These are phyloP conservation scores for Quercus lobata DNA, from an alignment of 331 rosid genomes.

Conservation along the genomic window DNA sequence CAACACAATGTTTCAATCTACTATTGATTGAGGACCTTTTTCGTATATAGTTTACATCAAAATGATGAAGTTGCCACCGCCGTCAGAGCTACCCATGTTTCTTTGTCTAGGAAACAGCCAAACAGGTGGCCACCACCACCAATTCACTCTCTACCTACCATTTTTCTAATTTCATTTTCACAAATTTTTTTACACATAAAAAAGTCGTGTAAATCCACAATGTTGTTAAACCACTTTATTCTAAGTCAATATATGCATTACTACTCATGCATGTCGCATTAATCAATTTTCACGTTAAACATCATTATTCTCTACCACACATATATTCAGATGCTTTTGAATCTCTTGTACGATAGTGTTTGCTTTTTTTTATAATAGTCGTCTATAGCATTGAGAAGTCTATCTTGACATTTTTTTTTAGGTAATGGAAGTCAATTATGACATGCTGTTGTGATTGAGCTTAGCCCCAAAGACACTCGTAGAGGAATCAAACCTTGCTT, in stretches of 20 bases:
- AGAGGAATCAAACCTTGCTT: too few relatives aligned
- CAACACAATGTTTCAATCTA: slow-evolving; percentile 29
- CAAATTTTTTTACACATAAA: slow-evolving; percentile 11
- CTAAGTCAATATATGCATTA: not conserved
- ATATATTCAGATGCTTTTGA: not conserved
- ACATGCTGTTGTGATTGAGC: too few relatives aligned
- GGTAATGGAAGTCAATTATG: too few relatives aligned
- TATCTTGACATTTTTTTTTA: not conserved
- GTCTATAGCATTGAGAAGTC: not conserved
- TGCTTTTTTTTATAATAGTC: not conserved
- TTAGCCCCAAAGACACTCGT: too few relatives aligned
- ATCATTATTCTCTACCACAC: not conserved
- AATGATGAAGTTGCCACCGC: slow-evolving; percentile 24
- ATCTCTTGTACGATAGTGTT: not conserved
- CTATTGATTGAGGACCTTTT: not conserved
- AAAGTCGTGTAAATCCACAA: slow-evolving; percentile 24
- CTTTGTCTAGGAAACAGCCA: slow-evolving; percentile 34
- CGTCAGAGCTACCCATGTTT: slow-evolving; percentile 33
- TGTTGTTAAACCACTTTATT: slow-evolving; percentile 2
- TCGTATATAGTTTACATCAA: slow-evolving; percentile 1
- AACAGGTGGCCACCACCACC: slow-evolving; percentile 31
- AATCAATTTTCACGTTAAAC: not conserved
- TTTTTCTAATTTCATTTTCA: slow-evolving; percentile 7
- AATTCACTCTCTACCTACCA: slow-evolving; percentile 23
- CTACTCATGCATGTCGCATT: not conserved